Base-by-base conservation (phyloP, 2,329 filamentous ascomycete species). In the Colletotrichum chrysophilum region DNA sequence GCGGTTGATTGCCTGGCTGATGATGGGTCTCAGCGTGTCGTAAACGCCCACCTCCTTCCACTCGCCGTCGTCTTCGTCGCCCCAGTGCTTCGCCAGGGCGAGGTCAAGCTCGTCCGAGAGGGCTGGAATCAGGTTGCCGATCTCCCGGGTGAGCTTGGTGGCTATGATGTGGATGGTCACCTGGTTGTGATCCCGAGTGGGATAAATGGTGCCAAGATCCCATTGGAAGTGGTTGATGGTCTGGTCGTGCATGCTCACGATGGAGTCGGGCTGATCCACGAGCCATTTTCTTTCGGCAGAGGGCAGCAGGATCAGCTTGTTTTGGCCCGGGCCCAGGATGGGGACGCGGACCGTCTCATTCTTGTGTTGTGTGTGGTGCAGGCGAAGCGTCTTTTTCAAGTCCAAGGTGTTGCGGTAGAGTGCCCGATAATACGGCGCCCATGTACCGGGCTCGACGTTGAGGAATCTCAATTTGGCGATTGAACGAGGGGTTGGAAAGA, bases 331-430 rank as follows among this genome's bases (percentile, higher is more conserved):
- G 30, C 66, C 66, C 8, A 68, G 52, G 48, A 68, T 68, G 30
- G 66, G 66, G 7, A 68, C 66, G 32, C 66, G 66, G 7, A 68
- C 52, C 30, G 66, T 58, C 66, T 68, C 66, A 30, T 58, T 38
- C 30, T 68, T 68, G 43, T 68, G 48, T 18, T 58, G 48, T 14
- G 66, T 68, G 52, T 68, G 66, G 66, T 68, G 66, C 48, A 36
- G 66, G 21, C 18, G 66, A 21, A 68, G 66, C 48, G 66, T 68
- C 66, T 68, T 68, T 21, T 68, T 68, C 32, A 68, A 34, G 26
- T 68, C 66, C 66, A 68, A 38, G 30, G 66, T 68, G 48, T 68
- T 68, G 6, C 66, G 66, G 21, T 68, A 68, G 66, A 68, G 66
- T 28, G 66, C 66, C 30, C 66, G 66, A 38, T 56, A 55, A 68